Base-by-base conservation (phyloP, 2,329 filamentous ascomycete species). In the Exophiala spinifera region DNA sequence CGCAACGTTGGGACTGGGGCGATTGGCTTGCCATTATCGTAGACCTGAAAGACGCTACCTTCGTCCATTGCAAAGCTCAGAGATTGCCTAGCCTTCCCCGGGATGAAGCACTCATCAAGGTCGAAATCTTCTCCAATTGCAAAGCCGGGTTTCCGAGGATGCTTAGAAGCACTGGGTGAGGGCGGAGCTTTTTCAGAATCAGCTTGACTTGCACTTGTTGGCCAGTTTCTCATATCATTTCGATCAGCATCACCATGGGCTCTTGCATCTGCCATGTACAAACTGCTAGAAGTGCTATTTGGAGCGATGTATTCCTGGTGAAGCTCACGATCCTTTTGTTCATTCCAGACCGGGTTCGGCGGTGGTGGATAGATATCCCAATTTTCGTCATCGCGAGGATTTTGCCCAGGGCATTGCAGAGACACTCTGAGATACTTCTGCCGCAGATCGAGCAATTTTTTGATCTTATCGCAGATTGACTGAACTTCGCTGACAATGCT, bases 301-400 rank as follows among this genome's bases (percentile, higher is more conserved):
- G 55, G 57, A 42, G 54, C 47, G 23, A 56, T 54, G 28, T 47
- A 55, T 45, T 54, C 55, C 21, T 31, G 43, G 15, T 20, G 47
- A 1, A 36, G 51, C 46, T 56, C 64, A 28, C 71, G 71, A 53
- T 76, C 74, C 53, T 78, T 79, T 33, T 79, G 80, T 57, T 83
- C 83, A 55, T 85, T 80, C 92, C 94, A 97, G 2, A 89, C 89
- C 14, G 94, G 94, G 65, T 95, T 89, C 4, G 92, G 94, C 3
- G 91, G 91, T 13, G 89, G 84, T 8, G 94, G 94, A 65, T 97
- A 97, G 42, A 99, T 89, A 50, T 81, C 79, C 92, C 92, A 99
- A 46, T 78, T 81, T 0, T 85, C 80, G 15, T 87, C 82, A 68
- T 97, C 91, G 64, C 90, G 90, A 1, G 94, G 94, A 63, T 97